These are phyloP conservation scores for Colletotrichum higginsianum DNA, from an alignment of 2,329 filamentous ascomycete genomes.

Conservation along the genomic window DNA sequence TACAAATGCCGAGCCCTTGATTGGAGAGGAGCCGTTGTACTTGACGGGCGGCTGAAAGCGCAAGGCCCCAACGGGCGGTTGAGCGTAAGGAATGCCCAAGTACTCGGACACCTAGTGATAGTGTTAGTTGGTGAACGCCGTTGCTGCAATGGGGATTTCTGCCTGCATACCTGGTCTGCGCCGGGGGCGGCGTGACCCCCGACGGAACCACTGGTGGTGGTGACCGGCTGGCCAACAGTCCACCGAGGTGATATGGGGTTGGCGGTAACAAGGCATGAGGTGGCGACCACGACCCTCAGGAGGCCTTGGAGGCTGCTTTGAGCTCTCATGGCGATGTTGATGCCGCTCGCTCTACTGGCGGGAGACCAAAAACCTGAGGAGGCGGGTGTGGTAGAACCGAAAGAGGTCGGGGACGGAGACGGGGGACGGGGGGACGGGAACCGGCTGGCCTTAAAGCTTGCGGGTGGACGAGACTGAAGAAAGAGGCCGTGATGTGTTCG, in stretches of 20 bases:
- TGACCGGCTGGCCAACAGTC: slow-evolving; percentile 27
- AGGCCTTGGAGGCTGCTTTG: slow-evolving; percentile 24
- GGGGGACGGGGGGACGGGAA: neutral
- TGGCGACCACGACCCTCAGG: slow-evolving; percentile 22
- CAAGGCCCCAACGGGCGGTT: slow-evolving; percentile 63
- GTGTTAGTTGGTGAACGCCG: neutral
- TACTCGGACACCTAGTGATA: slow-evolving; percentile 38
- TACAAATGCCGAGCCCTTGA: slow-evolving; percentile 37
- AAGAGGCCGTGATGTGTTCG: slow-evolving; percentile 11
- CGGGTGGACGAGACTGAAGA: slow-evolving; percentile 12
- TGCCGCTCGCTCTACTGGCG: slow-evolving; percentile 20
- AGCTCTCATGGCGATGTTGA: slow-evolving; percentile 34
- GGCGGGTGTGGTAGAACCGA: slow-evolving; percentile 18
- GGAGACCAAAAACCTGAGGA: slow-evolving; percentile 32
- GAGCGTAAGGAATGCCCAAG: slow-evolving; percentile 70
- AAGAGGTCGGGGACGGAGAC: neutral
- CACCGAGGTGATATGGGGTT: slow-evolving; percentile 17
- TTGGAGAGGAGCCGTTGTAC: slow-evolving; percentile 10
- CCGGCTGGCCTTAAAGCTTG: slow-evolving; percentile 1
- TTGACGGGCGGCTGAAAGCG: slow-evolving; percentile 57
- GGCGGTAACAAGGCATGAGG: slow-evolving; percentile 21
- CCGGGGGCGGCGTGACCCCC: slow-evolving; percentile 30
- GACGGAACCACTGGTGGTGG: slow-evolving; percentile 35
- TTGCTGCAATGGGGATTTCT: neutral
- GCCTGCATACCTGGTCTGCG: slow-evolving; percentile 25